Base-by-base conservation (phyloP, 2,329 filamentous ascomycete genomes). In the Talaromyces rugulosus region DNA sequence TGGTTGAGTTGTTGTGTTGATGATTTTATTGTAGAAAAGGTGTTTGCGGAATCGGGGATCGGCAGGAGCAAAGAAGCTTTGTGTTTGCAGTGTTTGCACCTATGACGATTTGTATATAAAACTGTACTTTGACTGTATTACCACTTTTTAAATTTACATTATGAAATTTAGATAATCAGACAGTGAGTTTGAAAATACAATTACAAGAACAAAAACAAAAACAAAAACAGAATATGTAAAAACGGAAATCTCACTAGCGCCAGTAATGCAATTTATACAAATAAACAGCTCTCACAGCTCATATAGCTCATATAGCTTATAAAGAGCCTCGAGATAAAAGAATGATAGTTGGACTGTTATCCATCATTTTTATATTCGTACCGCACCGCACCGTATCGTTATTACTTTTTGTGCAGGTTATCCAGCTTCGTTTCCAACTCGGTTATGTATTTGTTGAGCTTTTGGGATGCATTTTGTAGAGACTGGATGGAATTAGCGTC, bases 381-480 rank as follows among this genome's bases (percentile, higher is more conserved):
- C 8, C 36, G 6, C 30, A n/a, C 23, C 23, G 23, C n/a, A 51
- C 16, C 50, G 28, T 28, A 8, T 40, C 11, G 11, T 70, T 64
- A 87, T 81, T 88, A 90, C 80, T 87, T 89, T 80, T 87, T 89
- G 72, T 87, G 83, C 71, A 86, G 70, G 64, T 83, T 81, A 68
- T 88, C 87, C 68, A 93, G 83, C 80, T 89, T 92, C 70, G 90
- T 85, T 80, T 98, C 94, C 66, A 98, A 80, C 58, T 85, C 85
- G 73, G 88, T 86, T 66, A 96, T 87, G 75, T 97, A 96, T 66
- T 85, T 86, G 78, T 92, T 92, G 75, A 97, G 86, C 74, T 90
- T 87, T 77, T 93, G 89, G 62, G 96, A 93, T 56, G 92, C 91
- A 56, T 87, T 84, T 84, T 97, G 93, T 56, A 98, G 85, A 67